These are phyloP conservation scores for Plasmodium cynomolgi DNA, from an alignment of 169 alveolate species.

Conservation along the genomic window DNA sequence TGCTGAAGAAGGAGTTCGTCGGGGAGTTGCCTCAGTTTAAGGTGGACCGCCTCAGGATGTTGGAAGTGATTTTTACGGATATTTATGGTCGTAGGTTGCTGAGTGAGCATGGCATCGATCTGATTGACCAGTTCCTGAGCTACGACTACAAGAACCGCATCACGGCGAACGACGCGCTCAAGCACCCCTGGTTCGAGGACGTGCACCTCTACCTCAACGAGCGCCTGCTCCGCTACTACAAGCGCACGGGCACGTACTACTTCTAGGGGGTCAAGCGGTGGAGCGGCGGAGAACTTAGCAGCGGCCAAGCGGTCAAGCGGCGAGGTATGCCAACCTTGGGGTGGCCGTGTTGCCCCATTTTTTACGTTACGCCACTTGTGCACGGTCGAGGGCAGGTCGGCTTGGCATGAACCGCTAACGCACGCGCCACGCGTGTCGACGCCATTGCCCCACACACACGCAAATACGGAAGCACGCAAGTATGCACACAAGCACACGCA, in stretches of 20 bases:
- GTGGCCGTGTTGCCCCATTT: no score
- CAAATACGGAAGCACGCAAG: no score
- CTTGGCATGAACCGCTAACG: no score
- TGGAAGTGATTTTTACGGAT: slow-evolving; percentile 82
- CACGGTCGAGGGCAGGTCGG: no score
- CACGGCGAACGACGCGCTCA: slow-evolving; percentile 87
- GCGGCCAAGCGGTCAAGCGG: not conserved
- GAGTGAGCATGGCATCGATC: slow-evolving; percentile 88
- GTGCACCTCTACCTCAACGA: slow-evolving; percentile 65
- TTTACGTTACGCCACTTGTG: no score
- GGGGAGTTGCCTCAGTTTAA: slow-evolving; percentile 80
- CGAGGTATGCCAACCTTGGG: not conserved
- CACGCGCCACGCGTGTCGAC: no score
- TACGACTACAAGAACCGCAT: slow-evolving; percentile 86
- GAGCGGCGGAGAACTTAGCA: not conserved
- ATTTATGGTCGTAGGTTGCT: slow-evolving; percentile 83
- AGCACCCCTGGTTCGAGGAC: slow-evolving; percentile 88
- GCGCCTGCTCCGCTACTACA: slow-evolving; percentile 33
- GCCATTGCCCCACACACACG: no score
- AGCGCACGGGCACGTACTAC: slow-evolving; percentile 54
- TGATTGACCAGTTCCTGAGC: slow-evolving; percentile 85
- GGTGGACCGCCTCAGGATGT: slow-evolving; percentile 74
- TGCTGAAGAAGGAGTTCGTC: slow-evolving; percentile 35
- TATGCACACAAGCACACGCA: no score
- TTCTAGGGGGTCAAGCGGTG: no score